Evolutionary conservation across 257 asterid species (phyloP), one percentile per base, ranked within the genome.

Genomic region (Marsdenia floribunda): DNA sequence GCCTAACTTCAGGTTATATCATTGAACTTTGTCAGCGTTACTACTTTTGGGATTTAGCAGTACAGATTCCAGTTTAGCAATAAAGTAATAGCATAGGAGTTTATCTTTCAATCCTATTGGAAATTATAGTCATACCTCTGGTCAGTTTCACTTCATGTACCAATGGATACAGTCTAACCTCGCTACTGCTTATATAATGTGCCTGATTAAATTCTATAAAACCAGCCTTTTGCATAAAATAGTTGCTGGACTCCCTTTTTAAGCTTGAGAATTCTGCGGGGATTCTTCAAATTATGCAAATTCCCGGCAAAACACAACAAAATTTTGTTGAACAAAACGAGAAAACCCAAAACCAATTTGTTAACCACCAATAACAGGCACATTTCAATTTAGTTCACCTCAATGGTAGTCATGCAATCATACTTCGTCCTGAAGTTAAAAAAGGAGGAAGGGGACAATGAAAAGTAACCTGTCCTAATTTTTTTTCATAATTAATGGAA

Each of bases 1-100:
- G 74, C 55, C 61, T 47, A 75, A 24, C 35, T 55, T 42, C 49
- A 38, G 74, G 77, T 38, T 24, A 53, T 72, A 53, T 58, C 69
- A 38, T 50, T 71, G 81, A 68, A 68, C 60, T 68, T 76, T 77
- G 72, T 40, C 75, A 71, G 69, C 63, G 76, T 71, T 82, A 44
- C 61, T 40, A 60, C 49, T 50, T 22, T 74, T 5, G 60, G 22
- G 44, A 52, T 70, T 70, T 54, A 6, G 74, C n/a, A 70, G 26
- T 24, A 26, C n/a, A 71, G 61, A 52, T 71, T 37, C 35, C 22
- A 33, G 63, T 63, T 33, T 13, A 74, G 71, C 52, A 63, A 63
- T 47, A 47, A 61, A 12, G 24, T 26, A 44, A 59, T 29, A 26
- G 50, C 21, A 61, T 49, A 61, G 52, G 38, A 40, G 18, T 15